Conservation (phyloP, 257 asterid species). For the Knoxia roxburghii region DNA sequence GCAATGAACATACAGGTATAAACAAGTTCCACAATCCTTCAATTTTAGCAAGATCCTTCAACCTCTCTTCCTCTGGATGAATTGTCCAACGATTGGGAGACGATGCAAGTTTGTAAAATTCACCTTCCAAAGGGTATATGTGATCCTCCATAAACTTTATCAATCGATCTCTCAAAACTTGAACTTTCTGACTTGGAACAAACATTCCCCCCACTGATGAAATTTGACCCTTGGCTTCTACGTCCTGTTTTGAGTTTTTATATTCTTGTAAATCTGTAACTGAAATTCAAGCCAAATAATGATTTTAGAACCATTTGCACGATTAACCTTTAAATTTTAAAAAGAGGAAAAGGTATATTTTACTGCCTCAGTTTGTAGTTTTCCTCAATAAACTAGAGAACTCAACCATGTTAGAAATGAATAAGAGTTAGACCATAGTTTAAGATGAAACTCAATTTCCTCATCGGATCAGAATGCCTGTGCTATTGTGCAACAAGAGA, state of each 20-base stretch:
- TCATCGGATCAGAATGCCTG: not conserved
- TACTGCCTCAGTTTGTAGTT: not conserved
- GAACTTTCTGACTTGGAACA: slow-evolving; percentile 69
- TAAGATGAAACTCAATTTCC: not conserved
- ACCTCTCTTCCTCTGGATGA: slow-evolving; percentile 86
- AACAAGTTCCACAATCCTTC: slow-evolving; percentile 92
- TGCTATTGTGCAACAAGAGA: not conserved
- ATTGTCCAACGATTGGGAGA: slow-evolving; percentile 75
- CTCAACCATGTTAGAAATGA: not conserved
- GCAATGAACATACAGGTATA: slow-evolving; percentile 66
- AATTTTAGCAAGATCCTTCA: slow-evolving; percentile 74
- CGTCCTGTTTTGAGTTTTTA: slow-evolving; percentile 24
- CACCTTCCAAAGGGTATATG: slow-evolving; percentile 78
- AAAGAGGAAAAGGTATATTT: not conserved
- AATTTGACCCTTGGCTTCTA: slow-evolving; percentile 26
- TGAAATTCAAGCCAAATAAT: slow-evolving; percentile 21
- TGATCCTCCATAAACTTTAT: slow-evolving; percentile 73
- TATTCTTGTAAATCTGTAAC: slow-evolving; percentile 33
- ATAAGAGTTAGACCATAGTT: not conserved
- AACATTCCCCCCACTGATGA: slow-evolving; percentile 47
- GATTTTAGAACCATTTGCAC: not conserved
- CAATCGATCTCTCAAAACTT: slow-evolving; percentile 53
- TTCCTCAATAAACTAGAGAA: not conserved
- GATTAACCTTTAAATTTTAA: not conserved
- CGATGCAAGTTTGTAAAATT: slow-evolving; percentile 66